A percentile compares a stretch with the other conserved stretches of the same genome.
Evolutionary conservation across 352 stramenopile genomes (phyloP).

Genomic region (Thraustochytrium striatum): DNA sequence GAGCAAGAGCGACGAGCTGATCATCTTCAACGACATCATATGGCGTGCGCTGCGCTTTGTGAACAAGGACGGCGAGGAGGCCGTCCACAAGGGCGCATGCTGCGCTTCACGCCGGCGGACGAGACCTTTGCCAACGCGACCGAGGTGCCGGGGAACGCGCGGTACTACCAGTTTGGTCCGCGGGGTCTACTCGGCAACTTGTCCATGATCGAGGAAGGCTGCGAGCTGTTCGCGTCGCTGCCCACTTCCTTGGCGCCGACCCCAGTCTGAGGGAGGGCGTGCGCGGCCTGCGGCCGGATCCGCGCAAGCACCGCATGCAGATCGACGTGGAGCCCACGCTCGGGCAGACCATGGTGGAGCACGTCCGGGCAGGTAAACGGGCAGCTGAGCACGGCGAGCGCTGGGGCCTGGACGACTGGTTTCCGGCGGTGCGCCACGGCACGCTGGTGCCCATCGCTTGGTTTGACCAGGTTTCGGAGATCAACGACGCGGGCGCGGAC

Average conservation of each 20-base stretch:
- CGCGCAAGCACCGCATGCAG: not conserved
- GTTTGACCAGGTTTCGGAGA: conserved; percentile 43
- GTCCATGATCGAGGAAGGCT: conserved; percentile 29
- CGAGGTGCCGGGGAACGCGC: conserved; percentile 11
- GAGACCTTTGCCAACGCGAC: conserved; percentile 33
- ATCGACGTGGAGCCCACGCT: conserved; percentile 40
- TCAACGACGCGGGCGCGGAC: conserved; percentile 18
- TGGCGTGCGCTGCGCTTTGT: conserved; percentile 2
- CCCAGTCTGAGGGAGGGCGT: not conserved
- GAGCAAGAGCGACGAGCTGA: not conserved
- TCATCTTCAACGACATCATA: conserved; percentile 49
- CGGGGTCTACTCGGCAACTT: conserved; percentile 27
- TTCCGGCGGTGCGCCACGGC: conserved; percentile 23
- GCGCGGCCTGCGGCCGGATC: not conserved
- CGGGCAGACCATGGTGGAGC: conserved; percentile 43
- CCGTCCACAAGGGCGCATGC: conserved; percentile 30
- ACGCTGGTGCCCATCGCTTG: conserved; percentile 29
- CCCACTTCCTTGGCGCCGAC: conserved; percentile 31
- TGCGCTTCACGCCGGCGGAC: not conserved
- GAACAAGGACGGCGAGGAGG: not conserved
- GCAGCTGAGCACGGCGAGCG: too few relatives aligned
- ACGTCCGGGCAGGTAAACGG: not conserved
- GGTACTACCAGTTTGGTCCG: conserved; percentile 29
- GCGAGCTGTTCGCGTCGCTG: not conserved
- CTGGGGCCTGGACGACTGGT: conserved; percentile 10